Percentiles rank a stretch among this genome's conserved stretches.
Conservation (phyloP, 768 basidiomycete species). For the Lentinula guzmanii region DNA sequence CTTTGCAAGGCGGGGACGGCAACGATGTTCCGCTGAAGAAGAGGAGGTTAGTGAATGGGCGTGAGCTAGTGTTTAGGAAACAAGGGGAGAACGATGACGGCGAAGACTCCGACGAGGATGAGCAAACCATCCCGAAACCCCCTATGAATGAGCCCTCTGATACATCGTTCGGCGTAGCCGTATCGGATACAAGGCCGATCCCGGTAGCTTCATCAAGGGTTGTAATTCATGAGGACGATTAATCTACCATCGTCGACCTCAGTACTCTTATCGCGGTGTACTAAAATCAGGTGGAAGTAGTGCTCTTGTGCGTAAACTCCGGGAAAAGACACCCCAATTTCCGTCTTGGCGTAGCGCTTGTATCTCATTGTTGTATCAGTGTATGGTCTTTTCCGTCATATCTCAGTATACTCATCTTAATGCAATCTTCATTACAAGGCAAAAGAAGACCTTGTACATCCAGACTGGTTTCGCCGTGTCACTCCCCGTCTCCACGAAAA, state of each 20-base stretch:
- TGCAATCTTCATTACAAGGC: not conserved
- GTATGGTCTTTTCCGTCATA: not conserved
- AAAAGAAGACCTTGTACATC: not conserved
- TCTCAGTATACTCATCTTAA: not conserved
- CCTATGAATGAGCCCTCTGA: not conserved
- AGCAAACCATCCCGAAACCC: not conserved
- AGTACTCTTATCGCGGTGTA: not conserved
- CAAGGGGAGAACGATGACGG: constrained; percentile 6
- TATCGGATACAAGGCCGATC: not conserved
- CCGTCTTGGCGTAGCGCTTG: not conserved
- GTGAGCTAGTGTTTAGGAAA: constrained; percentile 38
- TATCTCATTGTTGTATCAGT: not conserved
- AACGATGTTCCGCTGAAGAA: constrained; percentile 61
- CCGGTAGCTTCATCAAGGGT: constrained; percentile 1
- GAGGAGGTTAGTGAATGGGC: constrained; percentile 72
- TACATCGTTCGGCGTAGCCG: not conserved
- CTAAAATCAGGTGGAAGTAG: not conserved
- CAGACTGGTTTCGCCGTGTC: not conserved
- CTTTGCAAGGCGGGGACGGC: constrained; percentile 17
- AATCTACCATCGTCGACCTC: not conserved
- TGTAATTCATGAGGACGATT: constrained; percentile 8
- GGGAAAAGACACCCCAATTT: not conserved
- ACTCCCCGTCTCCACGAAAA: not conserved
- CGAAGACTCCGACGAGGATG: not conserved
- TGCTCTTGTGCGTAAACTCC: not conserved